Base-by-base conservation (phyloP, 768 basidiomycete genomes). In the Boletellus emodensis region DNA sequence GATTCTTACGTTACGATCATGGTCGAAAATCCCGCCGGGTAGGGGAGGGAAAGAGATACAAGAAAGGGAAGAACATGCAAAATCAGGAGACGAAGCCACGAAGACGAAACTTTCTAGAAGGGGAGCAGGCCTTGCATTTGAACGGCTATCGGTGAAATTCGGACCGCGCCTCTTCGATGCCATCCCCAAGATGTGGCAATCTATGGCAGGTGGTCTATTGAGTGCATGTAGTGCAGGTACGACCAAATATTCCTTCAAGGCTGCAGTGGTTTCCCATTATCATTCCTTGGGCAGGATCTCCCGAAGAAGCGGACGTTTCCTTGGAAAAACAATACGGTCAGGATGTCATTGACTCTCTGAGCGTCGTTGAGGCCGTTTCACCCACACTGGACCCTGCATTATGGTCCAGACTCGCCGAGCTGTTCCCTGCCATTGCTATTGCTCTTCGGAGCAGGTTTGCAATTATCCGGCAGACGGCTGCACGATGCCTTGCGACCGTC, bases 131-230 rank as follows among this genome's bases (percentile, higher is more conserved):
- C 73, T 87, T 18, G 94, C 94, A 0, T 89, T 99, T 51, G 74
- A 80, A 43, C 76, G 89, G 53, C 71, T 99, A 28, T 91, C 93
- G 2, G 64, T 70, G 3, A 80, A 78, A 54, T 96, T 98, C 57
- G 93, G 89, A 0, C 64, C 81, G 2, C 71, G 70, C 13, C 72
- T 98, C 28, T 71, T 98, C 33, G 79, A 84, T 0, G 75, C 81
- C 32, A 82, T 98, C n/a, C 95, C 96, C 2, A 91, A 83, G 57
- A 88, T 97, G 78, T 98, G 95, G 94, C 84, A 87, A 43, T 92
- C 89, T 5, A 91, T 96, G 83, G 84, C 83, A 13, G 85, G 85
- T 20, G 85, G 89, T 20, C 65, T 96, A 34, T 58, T 87, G 40
- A 81, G 79, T 46, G 79, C 84, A 20, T 93, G 86, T 56, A 71